Percentiles rank a stretch among this genome's conserved stretches.
Conservation (phyloP, 2,329 filamentous ascomycete genomes). For the Sarocladiaceae sp. region DNA sequence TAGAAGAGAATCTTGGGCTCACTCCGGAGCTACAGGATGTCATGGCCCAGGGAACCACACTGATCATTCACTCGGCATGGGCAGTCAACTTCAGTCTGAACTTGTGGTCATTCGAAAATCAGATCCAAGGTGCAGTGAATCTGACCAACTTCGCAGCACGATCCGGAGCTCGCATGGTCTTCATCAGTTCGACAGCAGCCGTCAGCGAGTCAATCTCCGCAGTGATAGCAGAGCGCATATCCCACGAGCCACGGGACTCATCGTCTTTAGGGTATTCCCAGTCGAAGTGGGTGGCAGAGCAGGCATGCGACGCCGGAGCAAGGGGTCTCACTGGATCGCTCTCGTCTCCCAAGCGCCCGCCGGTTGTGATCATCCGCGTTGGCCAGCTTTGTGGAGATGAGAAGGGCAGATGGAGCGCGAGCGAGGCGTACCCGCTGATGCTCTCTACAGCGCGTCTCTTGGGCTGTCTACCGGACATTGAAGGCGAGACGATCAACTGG, state of each 20-base stretch:
- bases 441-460: slow-evolving; percentile 37
- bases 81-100: slow-evolving; percentile 50
- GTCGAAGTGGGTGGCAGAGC: slow-evolving; percentile 34
- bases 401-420: slow-evolving; percentile 43
- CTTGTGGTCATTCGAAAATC: slow-evolving; percentile 43
- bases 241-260: slow-evolving; percentile 13
- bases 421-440: slow-evolving; percentile 47
- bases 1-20: slow-evolving; percentile 10
- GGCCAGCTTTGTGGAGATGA: slow-evolving; percentile 45
- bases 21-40: background rate
- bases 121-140: slow-evolving; percentile 37
- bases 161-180: slow-evolving; percentile 30
- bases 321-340: slow-evolving; percentile 9
- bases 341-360: slow-evolving; percentile 2
- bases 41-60: background rate
- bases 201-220: slow-evolving; percentile 26
- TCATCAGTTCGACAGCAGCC: slow-evolving; percentile 44
- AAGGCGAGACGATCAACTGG: slow-evolving; percentile 35
- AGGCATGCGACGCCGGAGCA: slow-evolving; percentile 24
- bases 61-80: slow-evolving; percentile 46
- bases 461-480: slow-evolving; percentile 22
- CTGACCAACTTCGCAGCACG: slow-evolving; percentile 30
- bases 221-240: slow-evolving; percentile 25
- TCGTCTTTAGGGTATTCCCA: slow-evolving; percentile 37
- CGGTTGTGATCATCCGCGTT: slow-evolving; percentile 33